Percentiles rank a stretch among this genome's conserved stretches.
Conservation (phyloP, 768 basidiomycete species). For the Amanita pallidorosea region DNA sequence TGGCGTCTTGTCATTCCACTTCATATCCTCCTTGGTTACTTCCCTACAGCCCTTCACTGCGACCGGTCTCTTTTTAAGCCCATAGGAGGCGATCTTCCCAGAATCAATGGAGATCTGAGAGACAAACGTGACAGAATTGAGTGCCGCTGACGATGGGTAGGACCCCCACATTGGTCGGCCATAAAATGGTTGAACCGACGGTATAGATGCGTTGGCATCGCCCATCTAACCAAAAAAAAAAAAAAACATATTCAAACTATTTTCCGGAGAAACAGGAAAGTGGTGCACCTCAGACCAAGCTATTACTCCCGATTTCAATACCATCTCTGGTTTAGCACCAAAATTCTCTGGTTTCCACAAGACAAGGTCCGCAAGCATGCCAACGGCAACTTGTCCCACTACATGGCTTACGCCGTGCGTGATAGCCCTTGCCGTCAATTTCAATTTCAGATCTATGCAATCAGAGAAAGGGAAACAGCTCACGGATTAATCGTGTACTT, state of each 20-base stretch:
- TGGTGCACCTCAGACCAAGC: constrained; percentile 71
- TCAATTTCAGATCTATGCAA: constrained; percentile 2
- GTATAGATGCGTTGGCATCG: constrained; percentile 93
- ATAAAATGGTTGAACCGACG: constrained; percentile 84
- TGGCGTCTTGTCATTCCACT: constrained; percentile 79
- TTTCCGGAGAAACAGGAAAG: neutral
- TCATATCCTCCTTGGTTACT: constrained; percentile 85
- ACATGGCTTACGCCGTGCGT: constrained; percentile 86
- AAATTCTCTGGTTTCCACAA: constrained; percentile 94
- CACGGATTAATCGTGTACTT: constrained; percentile 99
- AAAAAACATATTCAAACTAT: constrained; percentile 2
- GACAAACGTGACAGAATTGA: constrained; percentile 82
- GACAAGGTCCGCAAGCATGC: constrained; percentile 87
- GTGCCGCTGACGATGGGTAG: constrained; percentile 64
- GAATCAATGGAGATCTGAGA: constrained; percentile 55
- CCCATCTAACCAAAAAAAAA: constrained; percentile 75
- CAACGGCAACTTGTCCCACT: constrained; percentile 75
- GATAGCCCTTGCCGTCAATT: constrained; percentile 55
- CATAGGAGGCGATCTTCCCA: constrained; percentile 53
- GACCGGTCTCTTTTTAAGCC: constrained; percentile 34
- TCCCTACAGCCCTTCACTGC: constrained; percentile 69
- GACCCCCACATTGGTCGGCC: constrained; percentile 93
- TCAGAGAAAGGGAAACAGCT: constrained; percentile 18
- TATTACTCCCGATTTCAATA: constrained; percentile 92
- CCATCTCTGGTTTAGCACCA: constrained; percentile 87